Evolutionary conservation across 345 rosid genomes (phyloP).

Genomic region (Erysimum cheiranthoides): DNA sequence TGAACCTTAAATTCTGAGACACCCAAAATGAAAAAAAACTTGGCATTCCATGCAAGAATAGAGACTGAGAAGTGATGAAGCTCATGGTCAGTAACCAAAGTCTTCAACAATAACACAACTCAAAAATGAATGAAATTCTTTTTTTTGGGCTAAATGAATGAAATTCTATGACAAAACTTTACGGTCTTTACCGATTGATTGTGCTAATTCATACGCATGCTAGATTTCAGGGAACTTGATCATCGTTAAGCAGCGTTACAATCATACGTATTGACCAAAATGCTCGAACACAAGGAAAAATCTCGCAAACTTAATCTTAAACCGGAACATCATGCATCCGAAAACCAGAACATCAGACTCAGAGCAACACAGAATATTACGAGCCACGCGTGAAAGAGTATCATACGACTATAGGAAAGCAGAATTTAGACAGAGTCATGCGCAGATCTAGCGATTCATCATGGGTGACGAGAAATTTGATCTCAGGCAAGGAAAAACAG

Average conservation of each 20-base stretch:
- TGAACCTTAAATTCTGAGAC: not conserved
- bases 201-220: not conserved
- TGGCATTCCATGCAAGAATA: constrained; percentile 10
- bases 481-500: constrained; percentile 9
- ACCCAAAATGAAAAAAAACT: not conserved
- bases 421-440: not conserved
- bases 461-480: constrained; percentile 18
- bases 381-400: not conserved
- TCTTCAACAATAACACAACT: not conserved
- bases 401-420: not conserved
- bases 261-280: constrained; percentile 16
- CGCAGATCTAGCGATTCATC: constrained; percentile 41
- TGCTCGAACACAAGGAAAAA: constrained; percentile 13
- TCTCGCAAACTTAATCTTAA: constrained; percentile 14
- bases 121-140: no score
- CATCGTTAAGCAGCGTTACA: not conserved
- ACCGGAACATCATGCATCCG: constrained; percentile 4
- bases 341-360: constrained; percentile 25
- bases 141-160: no score
- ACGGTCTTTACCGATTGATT: constrained; percentile 13
- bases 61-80: constrained; percentile 15
- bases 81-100: constrained; percentile 14
- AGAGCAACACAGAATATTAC: not conserved
- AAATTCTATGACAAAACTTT: no score
- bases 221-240: not conserved